Evolutionary conservation across 1,284 basidiomycete genomes (phyloP).

Genomic region (Golubevia pallescens): DNA sequence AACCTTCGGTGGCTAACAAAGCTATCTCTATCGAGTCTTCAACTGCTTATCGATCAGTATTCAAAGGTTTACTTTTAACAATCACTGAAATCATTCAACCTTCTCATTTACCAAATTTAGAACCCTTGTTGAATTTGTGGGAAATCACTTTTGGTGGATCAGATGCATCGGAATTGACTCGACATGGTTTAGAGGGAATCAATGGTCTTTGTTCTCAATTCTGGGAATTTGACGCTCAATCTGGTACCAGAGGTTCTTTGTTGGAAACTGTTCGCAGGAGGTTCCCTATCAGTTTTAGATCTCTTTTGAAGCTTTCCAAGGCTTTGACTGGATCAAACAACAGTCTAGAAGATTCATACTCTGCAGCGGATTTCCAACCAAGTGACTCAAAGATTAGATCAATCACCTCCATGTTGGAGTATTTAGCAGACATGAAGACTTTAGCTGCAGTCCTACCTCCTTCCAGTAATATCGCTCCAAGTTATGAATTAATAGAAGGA

Average conservation of each 20-base stretch:
- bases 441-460: slow-evolving; percentile 43
- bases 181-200: slow-evolving; percentile 31
- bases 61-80: slow-evolving; percentile 55
- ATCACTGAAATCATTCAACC: slow-evolving; percentile 57
- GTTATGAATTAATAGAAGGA: slow-evolving; percentile 40
- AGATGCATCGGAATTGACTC: slow-evolving; percentile 23
- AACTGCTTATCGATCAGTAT: slow-evolving; percentile 51
- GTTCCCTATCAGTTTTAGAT: slow-evolving; percentile 55
- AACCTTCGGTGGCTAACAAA: slow-evolving; percentile 21
- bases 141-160: slow-evolving; percentile 39
- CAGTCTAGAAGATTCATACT: slow-evolving; percentile 13
- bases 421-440: slow-evolving; percentile 40
- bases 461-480: slow-evolving; percentile 25
- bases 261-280: slow-evolving; percentile 45
- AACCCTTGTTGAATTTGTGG: slow-evolving; percentile 45
- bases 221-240: slow-evolving; percentile 49
- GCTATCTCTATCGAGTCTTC: slow-evolving; percentile 39
- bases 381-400: slow-evolving; percentile 23
- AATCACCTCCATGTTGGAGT: slow-evolving; percentile 33
- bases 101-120: slow-evolving; percentile 45
- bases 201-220: slow-evolving; percentile 55
- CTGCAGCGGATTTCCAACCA: slow-evolving; percentile 21
- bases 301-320: slow-evolving; percentile 46
- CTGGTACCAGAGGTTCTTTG: slow-evolving; percentile 34
- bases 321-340: slow-evolving; percentile 33